A percentile compares a stretch with the other conserved stretches of the same genome.
phyloP scores from a whole-genome alignment of 345 rosid genomes.

The Arabis alpina region DNA sequence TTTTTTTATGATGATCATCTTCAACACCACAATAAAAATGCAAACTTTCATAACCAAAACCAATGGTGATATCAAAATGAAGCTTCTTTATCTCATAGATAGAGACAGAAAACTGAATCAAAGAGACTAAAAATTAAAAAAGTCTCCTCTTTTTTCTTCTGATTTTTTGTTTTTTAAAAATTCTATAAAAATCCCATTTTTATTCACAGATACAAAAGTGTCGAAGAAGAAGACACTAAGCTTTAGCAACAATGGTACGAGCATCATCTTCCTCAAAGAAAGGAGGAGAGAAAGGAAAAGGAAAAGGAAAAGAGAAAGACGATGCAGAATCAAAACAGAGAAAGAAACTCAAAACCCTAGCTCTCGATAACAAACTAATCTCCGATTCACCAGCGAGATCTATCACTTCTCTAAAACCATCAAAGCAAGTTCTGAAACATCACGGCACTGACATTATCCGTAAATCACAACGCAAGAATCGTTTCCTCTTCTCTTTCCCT shows the following conservation, averaged over 20 bases:
- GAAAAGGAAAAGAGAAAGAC: slow-evolving; percentile 25
- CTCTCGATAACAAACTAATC: slow-evolving; percentile 52
- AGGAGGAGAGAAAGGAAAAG: slow-evolving; percentile 43
- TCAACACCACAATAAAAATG: not conserved
- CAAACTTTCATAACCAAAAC: slow-evolving; percentile 8
- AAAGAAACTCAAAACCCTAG: slow-evolving; percentile 63
- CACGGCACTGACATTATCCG: slow-evolving; percentile 76
- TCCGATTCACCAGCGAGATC: slow-evolving; percentile 58
- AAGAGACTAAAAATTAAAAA: not conserved
- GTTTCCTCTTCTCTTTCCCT: slow-evolving; percentile 84
- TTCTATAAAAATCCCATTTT: too few species aligned
- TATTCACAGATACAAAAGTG: not conserved
- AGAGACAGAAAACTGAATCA: not conserved
- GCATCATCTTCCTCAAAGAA: slow-evolving; percentile 38
- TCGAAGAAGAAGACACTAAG: slow-evolving; percentile 9
- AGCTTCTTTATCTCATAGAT: not conserved
- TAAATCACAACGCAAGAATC: slow-evolving; percentile 84
- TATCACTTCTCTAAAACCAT: slow-evolving; percentile 52
- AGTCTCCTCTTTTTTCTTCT: not conserved
- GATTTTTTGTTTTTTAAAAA: too few species aligned
- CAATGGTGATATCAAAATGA: slow-evolving; percentile 15
- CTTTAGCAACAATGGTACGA: slow-evolving; percentile 53
- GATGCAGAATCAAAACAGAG: slow-evolving; percentile 41
- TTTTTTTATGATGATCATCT: slow-evolving; percentile 4
- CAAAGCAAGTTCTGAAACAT: slow-evolving; percentile 70